Evolutionary conservation across 257 asterid species (phyloP), one percentile per base, ranked within the genome.

Genomic region (Ocimum tenuiflorum): DNA sequence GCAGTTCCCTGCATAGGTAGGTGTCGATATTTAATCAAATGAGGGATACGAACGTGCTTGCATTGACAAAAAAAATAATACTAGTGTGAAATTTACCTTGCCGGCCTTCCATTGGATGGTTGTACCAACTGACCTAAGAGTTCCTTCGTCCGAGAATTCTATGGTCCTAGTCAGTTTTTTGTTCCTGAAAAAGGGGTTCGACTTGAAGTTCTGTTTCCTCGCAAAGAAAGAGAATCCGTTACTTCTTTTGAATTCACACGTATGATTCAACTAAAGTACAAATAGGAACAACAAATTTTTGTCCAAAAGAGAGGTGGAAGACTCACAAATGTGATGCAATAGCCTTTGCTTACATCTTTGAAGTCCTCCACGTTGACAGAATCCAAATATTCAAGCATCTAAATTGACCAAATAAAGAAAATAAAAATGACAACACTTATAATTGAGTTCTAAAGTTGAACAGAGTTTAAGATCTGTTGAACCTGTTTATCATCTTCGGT

Each of bases 41-140:
- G 33, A 10, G 42, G 42, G 19, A 55, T n/a, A n/a, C n/a, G n/a
- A n/a, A n/a, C n/a, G n/a, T n/a, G n/a, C n/a, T n/a, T n/a, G 36
- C 20, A 63, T 22, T 60, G 67, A 18, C 29, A 24, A 7, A 69
- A n/a, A 49, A 53, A 66, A 23, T 19, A 51, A 51, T 47, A 73
- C 24, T 7, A 19, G 12, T 65, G 68, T 19, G 33, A 45, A 20
- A 15, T 15, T 67, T 80, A 84, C 95, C 91, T 66, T 78, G 80
- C 88, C 91, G 60, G 61, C 84, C 78, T 77, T 86, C 95, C 91
- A 86, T 41, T 66, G 39, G 69, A 86, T 82, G 36, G 65, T 17
- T 14, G 91, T 75, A 49, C 87, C 85, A 60, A 69, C 69, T 62
- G 84, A 75, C 77, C 42, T 75, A n/a, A 77, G 70, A 27, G 78